Evolutionary conservation across 305 asterid species (phyloP).

Genomic region (Ilex paraguariensis): DNA sequence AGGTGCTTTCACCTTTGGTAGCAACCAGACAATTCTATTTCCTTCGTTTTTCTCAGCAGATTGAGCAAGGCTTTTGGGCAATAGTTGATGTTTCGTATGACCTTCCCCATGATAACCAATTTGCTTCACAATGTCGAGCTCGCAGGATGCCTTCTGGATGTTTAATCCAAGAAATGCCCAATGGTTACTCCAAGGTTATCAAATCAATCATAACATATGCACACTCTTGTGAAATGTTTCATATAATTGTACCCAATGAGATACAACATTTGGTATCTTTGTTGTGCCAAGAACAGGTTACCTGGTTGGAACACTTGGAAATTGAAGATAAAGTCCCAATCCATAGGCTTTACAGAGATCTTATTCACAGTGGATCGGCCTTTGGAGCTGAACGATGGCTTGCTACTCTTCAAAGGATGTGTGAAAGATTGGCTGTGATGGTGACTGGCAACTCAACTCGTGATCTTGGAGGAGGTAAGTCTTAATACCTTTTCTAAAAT

Average conservation of each 20-base stretch:
- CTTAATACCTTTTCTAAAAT: not conserved
- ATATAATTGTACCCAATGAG: not conserved
- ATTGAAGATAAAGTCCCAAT: constrained; percentile 66
- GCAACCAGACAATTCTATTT: constrained; percentile 62
- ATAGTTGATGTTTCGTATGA: constrained; percentile 82
- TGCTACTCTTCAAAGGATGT: constrained; percentile 61
- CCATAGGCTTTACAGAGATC: constrained; percentile 64
- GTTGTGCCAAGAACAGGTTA: constrained; percentile 41
- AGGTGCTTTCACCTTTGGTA: constrained; percentile 79
- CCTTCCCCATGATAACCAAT: constrained; percentile 52
- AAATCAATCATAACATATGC: no score
- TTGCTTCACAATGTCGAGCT: constrained; percentile 44
- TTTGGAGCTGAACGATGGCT: constrained; percentile 96
- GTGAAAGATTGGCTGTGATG: constrained; percentile 75
- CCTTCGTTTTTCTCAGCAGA: constrained; percentile 76
- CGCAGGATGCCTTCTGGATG: constrained; percentile 92
- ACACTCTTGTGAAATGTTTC: no score
- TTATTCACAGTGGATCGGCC: constrained; percentile 72
- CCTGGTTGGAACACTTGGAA: constrained; percentile 95
- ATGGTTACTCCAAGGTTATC: constrained; percentile 89
- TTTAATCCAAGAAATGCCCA: constrained; percentile 91
- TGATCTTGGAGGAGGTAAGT: constrained; percentile 76
- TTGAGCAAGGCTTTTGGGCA: constrained; percentile 85
- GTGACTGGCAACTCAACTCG: constrained; percentile 52
- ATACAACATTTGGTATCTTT: not conserved